phyloP scores from a whole-genome alignment of 495 filamentous ascomycete species.

The Oidiodendron maius region DNA sequence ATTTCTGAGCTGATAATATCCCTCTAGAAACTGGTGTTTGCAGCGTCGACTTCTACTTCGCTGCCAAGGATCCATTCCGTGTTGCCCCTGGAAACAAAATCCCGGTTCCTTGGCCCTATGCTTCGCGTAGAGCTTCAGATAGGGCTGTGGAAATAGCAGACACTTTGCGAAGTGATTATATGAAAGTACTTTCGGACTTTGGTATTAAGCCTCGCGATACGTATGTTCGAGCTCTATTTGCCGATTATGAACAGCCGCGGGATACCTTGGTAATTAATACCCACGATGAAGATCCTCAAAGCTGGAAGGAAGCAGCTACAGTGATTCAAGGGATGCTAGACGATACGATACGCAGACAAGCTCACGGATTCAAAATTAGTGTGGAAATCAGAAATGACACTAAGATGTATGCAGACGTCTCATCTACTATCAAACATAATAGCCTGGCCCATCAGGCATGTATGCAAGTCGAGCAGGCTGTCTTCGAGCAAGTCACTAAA shows the following conservation, averaged over 20 bases:
- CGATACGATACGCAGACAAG: background rate
- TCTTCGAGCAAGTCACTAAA: background rate
- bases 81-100: background rate
- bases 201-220: background rate
- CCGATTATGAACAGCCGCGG: background rate
- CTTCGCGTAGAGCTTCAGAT: background rate
- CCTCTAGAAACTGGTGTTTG: background rate
- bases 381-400: background rate
- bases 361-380: background rate
- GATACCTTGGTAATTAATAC: background rate
- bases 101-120: background rate
- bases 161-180: background rate
- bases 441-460: background rate
- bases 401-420: background rate
- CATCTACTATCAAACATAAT: background rate
- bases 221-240: background rate
- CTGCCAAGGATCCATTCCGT: background rate
- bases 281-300: background rate
- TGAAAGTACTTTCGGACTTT: background rate
- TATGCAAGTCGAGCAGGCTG: background rate
- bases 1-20: background rate
- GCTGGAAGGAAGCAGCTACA: background rate
- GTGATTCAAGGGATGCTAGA: background rate
- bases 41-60: background rate
- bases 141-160: background rate